Base-by-base conservation (phyloP, 2,329 filamentous ascomycete species). In the Mycosphaerelloides madeirae region DNA sequence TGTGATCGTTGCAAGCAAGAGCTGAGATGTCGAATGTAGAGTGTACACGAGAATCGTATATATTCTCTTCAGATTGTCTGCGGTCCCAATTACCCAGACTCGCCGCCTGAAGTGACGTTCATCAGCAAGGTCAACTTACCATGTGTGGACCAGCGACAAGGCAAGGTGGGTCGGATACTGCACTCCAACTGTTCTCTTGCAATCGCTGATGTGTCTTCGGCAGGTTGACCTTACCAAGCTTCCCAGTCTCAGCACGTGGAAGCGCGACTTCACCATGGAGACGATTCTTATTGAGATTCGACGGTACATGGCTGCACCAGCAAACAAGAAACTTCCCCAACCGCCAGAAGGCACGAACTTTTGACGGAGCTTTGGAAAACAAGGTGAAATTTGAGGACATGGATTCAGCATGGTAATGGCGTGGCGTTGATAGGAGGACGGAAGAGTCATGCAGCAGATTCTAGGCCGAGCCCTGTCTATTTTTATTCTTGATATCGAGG, bases 11-110 rank as follows among this genome's bases (percentile, higher is more conserved):
- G 28, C 20, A 31, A 16, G 8, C 22, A 44, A 18, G 9, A n/a
- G 18, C 19, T 38, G 25, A 45, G 38, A 16, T 19, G 13, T 16
- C 38, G 35, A 6, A 34, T 14, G 32, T 62, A 93, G 87, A 95
- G 89, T 69, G 89, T 84, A 51, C 91, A 97, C 67, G 93, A 98
- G 76, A 98, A 98, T 72, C 86, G 93, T 62, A 98, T 98, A 73
- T 98, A 98, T 77, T 94, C 88, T 58, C 79, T 98, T 61, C 94
- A 91, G 70, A 95, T 98, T 74, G 85, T 95, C 73, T 98, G 93
- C 73, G 90, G 89, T 51, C 77, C 82, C 38, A 75, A 86, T 46
- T 98, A 98, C 68, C 93, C 93, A 41, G 89, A 95, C 65, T 75
- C 80, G 51, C 93, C 93, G 35, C 93, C 93, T 0, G 82, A 84